phyloP scores from a whole-genome alignment of 2,329 filamentous ascomycete species.

The Curvularia lunata region DNA sequence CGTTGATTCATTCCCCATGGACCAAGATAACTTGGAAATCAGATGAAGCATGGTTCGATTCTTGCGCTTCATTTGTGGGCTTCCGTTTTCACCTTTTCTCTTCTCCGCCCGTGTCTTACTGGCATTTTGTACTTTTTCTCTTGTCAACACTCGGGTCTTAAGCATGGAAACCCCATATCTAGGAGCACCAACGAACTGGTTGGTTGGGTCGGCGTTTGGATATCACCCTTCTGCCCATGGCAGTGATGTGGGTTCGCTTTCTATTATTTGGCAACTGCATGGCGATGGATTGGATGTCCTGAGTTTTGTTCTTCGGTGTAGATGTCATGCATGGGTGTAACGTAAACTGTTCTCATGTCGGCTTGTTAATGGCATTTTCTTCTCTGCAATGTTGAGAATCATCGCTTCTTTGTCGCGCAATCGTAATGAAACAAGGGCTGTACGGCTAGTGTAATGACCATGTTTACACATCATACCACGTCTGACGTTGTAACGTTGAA shows the following conservation, averaged over 20 bases:
- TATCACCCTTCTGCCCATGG: conserved; percentile 16
- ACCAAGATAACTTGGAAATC: background rate
- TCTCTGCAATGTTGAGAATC: background rate
- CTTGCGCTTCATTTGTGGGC: conserved; percentile 2
- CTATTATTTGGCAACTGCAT: conserved; percentile 1
- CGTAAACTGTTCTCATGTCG: background rate
- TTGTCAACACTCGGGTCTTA: background rate
- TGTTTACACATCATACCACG: background rate
- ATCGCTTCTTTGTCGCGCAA: background rate
- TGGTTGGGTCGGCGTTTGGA: conserved; percentile 10
- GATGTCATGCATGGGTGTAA: background rate
- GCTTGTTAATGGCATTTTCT: background rate
- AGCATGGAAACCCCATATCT: conserved; percentile 8
- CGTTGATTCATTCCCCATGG: conserved; percentile 30
- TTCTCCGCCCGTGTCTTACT: background rate
- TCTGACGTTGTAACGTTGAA: background rate
- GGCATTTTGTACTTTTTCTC: background rate
- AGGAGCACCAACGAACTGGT: conserved; percentile 12
- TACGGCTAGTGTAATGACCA: background rate
- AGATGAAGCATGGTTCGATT: conserved; percentile 9
- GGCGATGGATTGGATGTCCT: background rate
- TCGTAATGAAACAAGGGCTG: background rate
- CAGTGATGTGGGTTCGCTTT: conserved; percentile 5
- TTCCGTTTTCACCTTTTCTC: background rate
- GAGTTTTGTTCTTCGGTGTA: background rate